Conservation (phyloP, 106 monocot species). For the Acorus calamus region DNA sequence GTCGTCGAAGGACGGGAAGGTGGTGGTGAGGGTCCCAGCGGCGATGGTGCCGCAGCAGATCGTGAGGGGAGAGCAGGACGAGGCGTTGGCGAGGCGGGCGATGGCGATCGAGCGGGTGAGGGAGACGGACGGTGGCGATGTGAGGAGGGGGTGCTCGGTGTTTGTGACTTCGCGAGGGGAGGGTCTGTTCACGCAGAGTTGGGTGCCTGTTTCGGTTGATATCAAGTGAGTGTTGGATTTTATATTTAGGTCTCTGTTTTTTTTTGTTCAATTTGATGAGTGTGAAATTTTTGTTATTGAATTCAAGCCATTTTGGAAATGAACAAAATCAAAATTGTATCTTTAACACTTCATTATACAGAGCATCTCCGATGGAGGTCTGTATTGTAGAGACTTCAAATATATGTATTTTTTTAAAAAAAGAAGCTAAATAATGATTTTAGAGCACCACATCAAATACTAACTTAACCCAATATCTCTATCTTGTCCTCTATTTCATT, state of each 20-base stretch:
- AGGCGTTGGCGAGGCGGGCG: constrained; percentile 48
- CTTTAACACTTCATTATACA: no score
- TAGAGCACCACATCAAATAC: no score
- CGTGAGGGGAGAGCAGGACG: constrained; percentile 26
- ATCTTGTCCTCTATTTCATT: no score
- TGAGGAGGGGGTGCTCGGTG: constrained; percentile 30
- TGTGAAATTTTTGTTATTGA: no score
- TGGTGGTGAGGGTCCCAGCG: constrained; percentile 17
- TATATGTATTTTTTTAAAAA: no score
- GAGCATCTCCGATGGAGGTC: no score
- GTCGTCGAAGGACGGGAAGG: constrained; percentile 2
- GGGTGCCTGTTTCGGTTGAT: constrained; percentile 30
- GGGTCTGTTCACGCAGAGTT: constrained; percentile 66
- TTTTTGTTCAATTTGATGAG: no score
- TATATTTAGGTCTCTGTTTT: background rate
- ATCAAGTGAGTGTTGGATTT: constrained; percentile 19
- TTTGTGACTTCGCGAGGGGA: constrained; percentile 53
- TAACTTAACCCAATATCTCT: no score
- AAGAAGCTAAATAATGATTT: no score
- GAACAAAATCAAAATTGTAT: no score
- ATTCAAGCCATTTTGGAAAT: no score
- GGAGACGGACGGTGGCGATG: background rate
- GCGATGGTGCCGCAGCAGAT: constrained; percentile 10
- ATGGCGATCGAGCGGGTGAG: constrained; percentile 25
- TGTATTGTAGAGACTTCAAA: no score